A percentile compares a stretch with the other conserved stretches of the same genome.
Conservation (phyloP, 225 moss, liverwort and hornwort genomes). For the Sphagnum tenellum region DNA sequence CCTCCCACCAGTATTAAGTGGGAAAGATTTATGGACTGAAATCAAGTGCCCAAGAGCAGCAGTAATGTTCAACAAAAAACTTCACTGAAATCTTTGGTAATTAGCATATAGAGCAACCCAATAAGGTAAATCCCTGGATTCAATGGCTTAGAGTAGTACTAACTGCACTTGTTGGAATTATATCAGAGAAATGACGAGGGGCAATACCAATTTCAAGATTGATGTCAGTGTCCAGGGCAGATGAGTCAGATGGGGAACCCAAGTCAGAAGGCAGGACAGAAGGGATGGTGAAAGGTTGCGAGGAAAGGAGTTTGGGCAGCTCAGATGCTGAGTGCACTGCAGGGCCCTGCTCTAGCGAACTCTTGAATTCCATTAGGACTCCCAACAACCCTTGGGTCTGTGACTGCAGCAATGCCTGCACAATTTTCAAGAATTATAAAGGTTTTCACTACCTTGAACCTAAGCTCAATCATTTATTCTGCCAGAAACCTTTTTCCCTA, state of each 20-base stretch:
- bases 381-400: constrained; percentile 66
- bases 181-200: too few species aligned
- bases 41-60: not conserved
- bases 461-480: too few species aligned
- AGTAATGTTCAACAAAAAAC: too few species aligned
- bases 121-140: too few species aligned
- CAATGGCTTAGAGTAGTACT: too few species aligned
- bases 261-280: constrained; percentile 26
- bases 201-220: too few species aligned
- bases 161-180: too few species aligned
- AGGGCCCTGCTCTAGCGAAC: constrained; percentile 52
- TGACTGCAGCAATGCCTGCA: constrained; percentile 7
- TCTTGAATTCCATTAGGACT: constrained; percentile 60
- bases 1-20: not conserved
- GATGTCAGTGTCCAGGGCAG: constrained; percentile 31
- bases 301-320: constrained; percentile 63
- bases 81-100: too few species aligned
- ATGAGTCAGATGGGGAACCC: constrained; percentile 42
- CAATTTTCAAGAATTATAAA: constrained; percentile 17
- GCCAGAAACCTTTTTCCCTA: too few species aligned
- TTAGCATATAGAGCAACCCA: too few species aligned
- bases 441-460: not conserved
- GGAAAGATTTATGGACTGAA: not conserved
- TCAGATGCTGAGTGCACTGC: constrained; percentile 57
- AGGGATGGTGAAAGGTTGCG: constrained; percentile 52